These are phyloP conservation scores for Annulohypoxylon nitens DNA, from an alignment of 495 filamentous ascomycete genomes.

Conservation along the genomic window DNA sequence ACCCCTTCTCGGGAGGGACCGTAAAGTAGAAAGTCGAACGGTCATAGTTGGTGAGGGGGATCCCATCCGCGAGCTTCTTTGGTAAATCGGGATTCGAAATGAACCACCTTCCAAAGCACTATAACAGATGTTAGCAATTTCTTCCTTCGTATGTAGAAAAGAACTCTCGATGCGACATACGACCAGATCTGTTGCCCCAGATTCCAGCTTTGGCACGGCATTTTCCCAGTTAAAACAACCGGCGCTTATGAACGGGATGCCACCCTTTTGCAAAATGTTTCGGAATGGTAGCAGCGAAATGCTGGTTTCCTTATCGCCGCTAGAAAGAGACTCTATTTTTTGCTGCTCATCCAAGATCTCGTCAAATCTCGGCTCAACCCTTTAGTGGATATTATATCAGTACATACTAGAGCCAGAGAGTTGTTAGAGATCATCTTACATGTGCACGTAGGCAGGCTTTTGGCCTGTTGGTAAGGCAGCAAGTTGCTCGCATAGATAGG, in stretches of 20 bases:
- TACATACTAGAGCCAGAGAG: constrained; percentile 58
- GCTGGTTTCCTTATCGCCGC: constrained; percentile 56
- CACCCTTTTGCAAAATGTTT: constrained; percentile 56
- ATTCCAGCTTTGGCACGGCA: constrained; percentile 65
- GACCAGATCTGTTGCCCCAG: constrained; percentile 62
- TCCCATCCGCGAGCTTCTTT: constrained; percentile 67
- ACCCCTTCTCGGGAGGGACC: constrained; percentile 65
- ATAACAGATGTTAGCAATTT: too few relatives aligned
- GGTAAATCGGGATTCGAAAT: constrained; percentile 77
- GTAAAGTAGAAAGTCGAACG: constrained; percentile 69
- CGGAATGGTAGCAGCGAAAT: constrained; percentile 64
- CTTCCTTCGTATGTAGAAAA: too few relatives aligned
- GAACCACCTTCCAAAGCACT: constrained; percentile 68
- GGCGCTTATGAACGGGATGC: constrained; percentile 66
- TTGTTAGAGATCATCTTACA: constrained; percentile 55
- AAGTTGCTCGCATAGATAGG: constrained; percentile 61
- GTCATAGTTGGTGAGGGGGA: constrained; percentile 68
- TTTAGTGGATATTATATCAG: constrained; percentile 55
- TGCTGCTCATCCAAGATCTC: constrained; percentile 61
- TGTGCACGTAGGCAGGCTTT: constrained; percentile 57
- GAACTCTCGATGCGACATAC: too few relatives aligned
- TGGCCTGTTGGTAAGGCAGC: constrained; percentile 40
- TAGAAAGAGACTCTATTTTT: constrained; percentile 56
- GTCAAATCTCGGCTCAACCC: constrained; percentile 70
- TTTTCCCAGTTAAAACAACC: constrained; percentile 68